Conservation (phyloP, 495 filamentous ascomycete species). For the Xylaria acuta region DNA sequence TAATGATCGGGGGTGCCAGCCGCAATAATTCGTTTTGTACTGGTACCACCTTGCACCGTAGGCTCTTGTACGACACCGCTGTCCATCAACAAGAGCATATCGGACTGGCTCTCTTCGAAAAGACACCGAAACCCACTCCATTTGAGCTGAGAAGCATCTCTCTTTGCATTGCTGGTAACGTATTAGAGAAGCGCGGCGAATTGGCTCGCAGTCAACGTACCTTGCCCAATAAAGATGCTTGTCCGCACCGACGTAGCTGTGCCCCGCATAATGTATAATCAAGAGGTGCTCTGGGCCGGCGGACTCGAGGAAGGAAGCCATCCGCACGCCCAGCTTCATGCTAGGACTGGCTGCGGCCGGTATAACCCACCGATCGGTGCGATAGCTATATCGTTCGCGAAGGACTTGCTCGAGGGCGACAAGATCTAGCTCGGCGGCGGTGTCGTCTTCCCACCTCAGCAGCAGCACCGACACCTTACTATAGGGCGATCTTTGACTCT, state of each 20-base stretch:
- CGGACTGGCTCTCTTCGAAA: conserved; percentile 57
- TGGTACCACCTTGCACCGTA: conserved; percentile 49
- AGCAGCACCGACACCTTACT: conserved; percentile 59
- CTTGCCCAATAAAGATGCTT: conserved; percentile 62
- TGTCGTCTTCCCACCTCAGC: conserved; percentile 62
- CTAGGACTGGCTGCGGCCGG: conserved; percentile 57
- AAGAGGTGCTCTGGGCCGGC: conserved; percentile 60
- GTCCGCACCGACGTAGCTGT: conserved; percentile 57
- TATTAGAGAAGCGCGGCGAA: conserved; percentile 32
- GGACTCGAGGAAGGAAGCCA: conserved; percentile 57
- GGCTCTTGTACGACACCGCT: conserved; percentile 53
- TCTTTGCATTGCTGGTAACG: conserved; percentile 45
- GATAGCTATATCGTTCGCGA: conserved; percentile 59
- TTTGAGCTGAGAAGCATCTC: conserved; percentile 51
- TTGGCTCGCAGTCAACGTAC: conserved; percentile 47
- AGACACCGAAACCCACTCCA: conserved; percentile 58
- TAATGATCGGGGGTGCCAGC: conserved; percentile 58
- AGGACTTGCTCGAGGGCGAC: conserved; percentile 57
- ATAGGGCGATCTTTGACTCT: conserved; percentile 58
- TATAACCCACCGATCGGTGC: conserved; percentile 59
- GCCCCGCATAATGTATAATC: conserved; percentile 64
- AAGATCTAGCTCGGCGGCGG: conserved; percentile 55
- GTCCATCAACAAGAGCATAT: conserved; percentile 57
- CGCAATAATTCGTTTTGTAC: conserved; percentile 62
- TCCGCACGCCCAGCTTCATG: conserved; percentile 59